Base-by-base conservation (phyloP, 2,329 filamentous ascomycete genomes). In the Diaporthe sp. region DNA sequence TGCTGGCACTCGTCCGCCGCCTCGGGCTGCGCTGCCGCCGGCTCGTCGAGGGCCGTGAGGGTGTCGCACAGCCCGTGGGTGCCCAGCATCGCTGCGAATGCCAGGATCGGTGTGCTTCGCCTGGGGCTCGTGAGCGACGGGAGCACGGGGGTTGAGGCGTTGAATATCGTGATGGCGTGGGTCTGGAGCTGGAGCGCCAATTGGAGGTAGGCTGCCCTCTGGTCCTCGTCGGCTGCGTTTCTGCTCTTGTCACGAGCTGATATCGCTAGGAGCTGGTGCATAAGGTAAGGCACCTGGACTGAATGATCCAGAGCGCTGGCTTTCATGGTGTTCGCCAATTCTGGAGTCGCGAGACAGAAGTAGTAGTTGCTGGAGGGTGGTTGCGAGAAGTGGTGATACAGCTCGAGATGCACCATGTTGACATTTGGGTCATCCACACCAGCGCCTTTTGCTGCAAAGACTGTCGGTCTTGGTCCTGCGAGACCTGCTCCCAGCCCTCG, bases 51-150 rank as follows among this genome's bases (percentile, higher is more conserved):
- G 73, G 80, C 76, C 4, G 77, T 75, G 2, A 89, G 81, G 3
- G 85, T 85, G 71, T 90, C 87, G 77, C 84, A 87, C 8, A 90
- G 82, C 54, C 85, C 83, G 71, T 89, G 87, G 9, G 88, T 81
- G 58, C 86, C 85, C 1, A 88, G 76, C 4, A 84, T 75, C 25
- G 82, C 80, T 7, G 86, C 83, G 78, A 87, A 88, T n/a, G 87
- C 78, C 71, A 87, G 86, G 17, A 84, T 82, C 1, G 85, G 82
- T 25, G 86, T 78, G 54, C 81, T 83, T 52, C 80, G 80, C 19
- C 82, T 80, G 22, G 82, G 79, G 60, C 73, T 78, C 75, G 76
- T 82, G 15, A 82, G 80, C 8, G 64, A 52, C 3, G 22, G 28
- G 2, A 25, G 30, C 30, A 15, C 12, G n/a, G 45, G 45, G 61